Conservation (phyloP, 2,329 filamentous ascomycete species). For the Pseudogymnoascus destructans region DNA sequence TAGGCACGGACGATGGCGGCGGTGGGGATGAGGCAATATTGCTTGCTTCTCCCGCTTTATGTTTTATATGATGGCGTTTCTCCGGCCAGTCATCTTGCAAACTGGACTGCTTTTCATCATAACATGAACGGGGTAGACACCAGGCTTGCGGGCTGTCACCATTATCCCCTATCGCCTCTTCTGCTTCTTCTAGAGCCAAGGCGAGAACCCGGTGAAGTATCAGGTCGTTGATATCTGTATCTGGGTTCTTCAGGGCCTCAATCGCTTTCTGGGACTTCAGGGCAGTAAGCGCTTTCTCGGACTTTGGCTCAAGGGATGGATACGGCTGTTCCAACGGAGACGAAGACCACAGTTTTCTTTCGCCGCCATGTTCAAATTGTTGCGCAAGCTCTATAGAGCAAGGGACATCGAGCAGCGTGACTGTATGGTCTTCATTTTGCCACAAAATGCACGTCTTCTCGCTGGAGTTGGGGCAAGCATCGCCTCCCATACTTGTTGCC, state of each 20-base stretch:
- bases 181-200: conserved; percentile 20
- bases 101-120: neutral
- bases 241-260: neutral
- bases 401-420: conserved; percentile 56
- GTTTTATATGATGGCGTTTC: neutral
- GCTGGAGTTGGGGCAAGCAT: conserved; percentile 15
- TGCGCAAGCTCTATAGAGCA: conserved; percentile 56
- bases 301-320: conserved; percentile 41
- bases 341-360: conserved; percentile 27
- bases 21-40: neutral
- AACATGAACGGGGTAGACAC: neutral
- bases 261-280: neutral
- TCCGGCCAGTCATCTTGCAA: neutral
- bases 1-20: too few species aligned
- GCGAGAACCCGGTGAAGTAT: conserved; percentile 21
- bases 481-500: neutral
- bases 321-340: conserved; percentile 31
- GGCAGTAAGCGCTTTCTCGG: conserved; percentile 25
- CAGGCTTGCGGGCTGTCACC: neutral
- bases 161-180: neutral
- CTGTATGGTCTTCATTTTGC: conserved; percentile 35
- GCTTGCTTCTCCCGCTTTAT: neutral
- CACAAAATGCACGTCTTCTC: conserved; percentile 35
- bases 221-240: conserved; percentile 17
- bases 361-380: conserved; percentile 21